phyloP scores from a whole-genome alignment of 2,329 filamentous ascomycete genomes.

The Colletotrichum neosansevieriae region DNA sequence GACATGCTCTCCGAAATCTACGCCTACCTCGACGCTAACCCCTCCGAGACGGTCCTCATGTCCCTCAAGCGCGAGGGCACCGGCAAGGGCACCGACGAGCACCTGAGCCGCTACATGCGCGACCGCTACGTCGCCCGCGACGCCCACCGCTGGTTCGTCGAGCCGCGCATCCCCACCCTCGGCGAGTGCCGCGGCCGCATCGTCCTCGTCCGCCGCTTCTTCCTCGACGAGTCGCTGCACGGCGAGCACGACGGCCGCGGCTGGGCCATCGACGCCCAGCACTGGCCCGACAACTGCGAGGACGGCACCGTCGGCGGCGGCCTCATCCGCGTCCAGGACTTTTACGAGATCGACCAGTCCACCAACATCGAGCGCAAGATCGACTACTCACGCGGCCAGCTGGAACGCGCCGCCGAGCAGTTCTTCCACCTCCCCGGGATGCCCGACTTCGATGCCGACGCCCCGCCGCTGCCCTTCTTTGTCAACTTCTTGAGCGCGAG shows the following conservation, averaged over 20 bases:
- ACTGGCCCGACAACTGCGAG: conserved; percentile 90
- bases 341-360: conserved; percentile 86
- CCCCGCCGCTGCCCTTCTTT: conserved; percentile 72
- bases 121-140: conserved; percentile 74
- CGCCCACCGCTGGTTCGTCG: conserved; percentile 78
- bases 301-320: conserved; percentile 78
- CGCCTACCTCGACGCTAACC: conserved; percentile 81
- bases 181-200: conserved; percentile 85
- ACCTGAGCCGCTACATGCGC: conserved; percentile 80
- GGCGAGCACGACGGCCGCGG: conserved; percentile 63
- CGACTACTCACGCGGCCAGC: conserved; percentile 76
- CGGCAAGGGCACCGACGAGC: conserved; percentile 81
- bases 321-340: conserved; percentile 89
- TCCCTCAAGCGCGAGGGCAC: conserved; percentile 92
- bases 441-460: conserved; percentile 43
- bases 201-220: conserved; percentile 86
- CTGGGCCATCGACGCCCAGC: conserved; percentile 71
- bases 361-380: conserved; percentile 87
- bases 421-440: conserved; percentile 57
- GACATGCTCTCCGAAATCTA: conserved; percentile 79
- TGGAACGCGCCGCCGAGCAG: conserved; percentile 76
- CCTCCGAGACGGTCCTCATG: conserved; percentile 85
- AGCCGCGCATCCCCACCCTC: conserved; percentile 80
- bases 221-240: conserved; percentile 67
- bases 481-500: conserved; percentile 92